phyloP scores from a whole-genome alignment of 495 filamentous ascomycete species.

The Staphylotrichum longicolle region DNA sequence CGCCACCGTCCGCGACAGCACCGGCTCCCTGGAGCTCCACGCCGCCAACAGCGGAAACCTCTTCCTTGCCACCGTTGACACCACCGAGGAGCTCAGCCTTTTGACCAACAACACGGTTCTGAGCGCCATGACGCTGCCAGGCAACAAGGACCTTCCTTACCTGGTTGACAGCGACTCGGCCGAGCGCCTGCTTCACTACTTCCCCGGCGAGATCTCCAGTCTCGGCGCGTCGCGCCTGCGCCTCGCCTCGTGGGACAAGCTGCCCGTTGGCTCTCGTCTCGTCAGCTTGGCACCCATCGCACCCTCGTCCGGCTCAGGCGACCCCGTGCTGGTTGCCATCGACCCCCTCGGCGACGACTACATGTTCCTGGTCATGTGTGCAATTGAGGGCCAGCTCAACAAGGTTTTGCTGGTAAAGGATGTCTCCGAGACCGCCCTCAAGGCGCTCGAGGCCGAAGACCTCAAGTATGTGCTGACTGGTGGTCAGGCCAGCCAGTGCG shows the following conservation, averaged over 20 bases:
- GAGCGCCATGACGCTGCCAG: constrained; percentile 1
- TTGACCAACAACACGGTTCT: constrained; percentile 6
- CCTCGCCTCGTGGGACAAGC: constrained; percentile 19
- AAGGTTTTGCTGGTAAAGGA: constrained; percentile 10
- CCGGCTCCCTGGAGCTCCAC: constrained; percentile 9
- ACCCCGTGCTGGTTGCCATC: not conserved
- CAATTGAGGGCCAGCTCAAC: constrained; percentile 9
- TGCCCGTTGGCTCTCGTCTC: constrained; percentile 17
- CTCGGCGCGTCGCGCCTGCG: constrained; percentile 22
- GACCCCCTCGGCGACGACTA: not conserved
- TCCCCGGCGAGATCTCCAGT: constrained; percentile 14
- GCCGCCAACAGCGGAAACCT: constrained; percentile 20
- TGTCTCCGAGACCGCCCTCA: not conserved
- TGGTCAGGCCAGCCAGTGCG: constrained; percentile 10
- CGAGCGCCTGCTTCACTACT: constrained; percentile 23
- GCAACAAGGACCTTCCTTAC: not conserved
- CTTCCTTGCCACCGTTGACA: constrained; percentile 9
- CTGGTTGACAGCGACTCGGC: constrained; percentile 14
- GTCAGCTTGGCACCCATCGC: constrained; percentile 17
- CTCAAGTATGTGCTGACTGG: constrained; percentile 12
- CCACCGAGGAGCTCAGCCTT: constrained; percentile 1
- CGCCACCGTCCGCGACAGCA: constrained; percentile 11
- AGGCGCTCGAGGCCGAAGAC: constrained; percentile 8
- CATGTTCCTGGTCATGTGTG: constrained; percentile 11
- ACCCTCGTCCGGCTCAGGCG: not conserved